phyloP scores from a whole-genome alignment of 768 basidiomycete genomes.

The Rhizopogon rudus region DNA sequence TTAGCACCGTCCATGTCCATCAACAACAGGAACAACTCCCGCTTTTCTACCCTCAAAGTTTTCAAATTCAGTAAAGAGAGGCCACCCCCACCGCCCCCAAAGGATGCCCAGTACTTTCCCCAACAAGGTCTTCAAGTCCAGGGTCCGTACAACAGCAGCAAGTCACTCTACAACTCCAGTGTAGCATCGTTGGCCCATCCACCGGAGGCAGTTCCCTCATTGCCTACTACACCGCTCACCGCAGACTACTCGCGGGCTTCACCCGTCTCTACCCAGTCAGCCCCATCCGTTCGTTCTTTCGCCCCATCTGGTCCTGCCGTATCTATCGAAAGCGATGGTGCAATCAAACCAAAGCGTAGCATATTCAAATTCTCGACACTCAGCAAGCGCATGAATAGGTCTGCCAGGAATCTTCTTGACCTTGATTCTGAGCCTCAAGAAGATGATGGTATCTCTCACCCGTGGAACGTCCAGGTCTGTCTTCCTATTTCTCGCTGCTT shows the following conservation, averaged over 20 bases:
- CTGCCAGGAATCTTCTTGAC: conserved; percentile 20
- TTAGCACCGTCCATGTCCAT: not conserved
- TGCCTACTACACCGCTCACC: conserved; percentile 20
- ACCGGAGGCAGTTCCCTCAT: conserved; percentile 10
- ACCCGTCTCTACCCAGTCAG: conserved; percentile 11
- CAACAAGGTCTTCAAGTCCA: not conserved
- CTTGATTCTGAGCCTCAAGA: conserved; percentile 16
- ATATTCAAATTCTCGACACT: conserved; percentile 33
- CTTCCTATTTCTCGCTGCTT: not conserved
- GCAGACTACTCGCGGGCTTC: conserved; percentile 7
- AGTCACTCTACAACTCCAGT: conserved; percentile 36
- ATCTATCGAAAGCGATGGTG: conserved; percentile 16
- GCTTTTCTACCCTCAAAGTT: conserved; percentile 37
- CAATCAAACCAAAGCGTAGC: conserved; percentile 22
- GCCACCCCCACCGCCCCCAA: conserved; percentile 55
- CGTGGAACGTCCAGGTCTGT: conserved; percentile 74
- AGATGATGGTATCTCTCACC: conserved; percentile 61
- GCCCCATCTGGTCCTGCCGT: conserved; percentile 5
- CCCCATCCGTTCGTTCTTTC: conserved; percentile 1
- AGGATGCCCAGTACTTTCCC: conserved; percentile 48
- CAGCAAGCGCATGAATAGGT: conserved; percentile 27
- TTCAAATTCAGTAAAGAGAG: conserved; percentile 34
- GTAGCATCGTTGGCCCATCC: conserved; percentile 41
- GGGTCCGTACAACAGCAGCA: conserved; percentile 15
- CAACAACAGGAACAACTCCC: conserved; percentile 24